phyloP scores from a whole-genome alignment of 1,139 yeast species.

The Saccharomyces hybrid region DNA sequence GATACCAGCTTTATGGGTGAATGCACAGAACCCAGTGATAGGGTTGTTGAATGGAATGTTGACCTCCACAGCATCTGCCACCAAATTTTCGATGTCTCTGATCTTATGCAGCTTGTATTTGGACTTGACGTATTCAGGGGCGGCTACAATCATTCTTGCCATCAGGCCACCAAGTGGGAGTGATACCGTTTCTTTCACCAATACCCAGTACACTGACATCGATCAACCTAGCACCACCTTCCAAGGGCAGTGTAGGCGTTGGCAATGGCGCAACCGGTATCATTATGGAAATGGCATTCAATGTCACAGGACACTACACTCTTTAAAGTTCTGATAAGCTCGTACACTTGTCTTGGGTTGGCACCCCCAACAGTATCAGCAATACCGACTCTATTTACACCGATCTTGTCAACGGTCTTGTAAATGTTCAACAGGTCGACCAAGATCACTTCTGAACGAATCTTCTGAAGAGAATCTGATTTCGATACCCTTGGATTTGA shows the following conservation, averaged over 20 bases:
- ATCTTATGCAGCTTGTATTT: conserved; percentile 93
- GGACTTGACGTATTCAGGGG: conserved; percentile 89
- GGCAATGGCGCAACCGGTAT: conserved; percentile 98
- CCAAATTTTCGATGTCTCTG: conserved; percentile 90
- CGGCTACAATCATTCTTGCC: conserved; percentile 99
- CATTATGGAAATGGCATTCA: conserved; percentile 98
- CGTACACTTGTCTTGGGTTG: conserved; percentile 97
- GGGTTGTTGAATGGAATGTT: conserved; percentile 98
- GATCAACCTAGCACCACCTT: conserved; percentile 92
- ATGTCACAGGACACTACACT: conserved; percentile 93
- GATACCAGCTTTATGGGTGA: conserved; percentile 98
- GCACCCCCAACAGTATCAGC: conserved; percentile 99
- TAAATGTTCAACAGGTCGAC: conserved; percentile 92
- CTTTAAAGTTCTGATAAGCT: conserved; percentile 85
- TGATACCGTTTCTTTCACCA: conserved; percentile 98
- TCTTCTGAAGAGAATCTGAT: conserved; percentile 96
- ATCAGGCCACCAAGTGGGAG: conserved; percentile 94
- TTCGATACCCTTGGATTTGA: conserved; percentile 93
- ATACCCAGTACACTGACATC: conserved; percentile 95
- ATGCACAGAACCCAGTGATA: conserved; percentile 97
- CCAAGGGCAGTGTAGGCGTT: conserved; percentile 97
- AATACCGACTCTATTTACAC: conserved; percentile 97
- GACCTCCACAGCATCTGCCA: conserved; percentile 95
- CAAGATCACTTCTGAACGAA: conserved; percentile 92
- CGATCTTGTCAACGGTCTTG: conserved; percentile 93